phyloP scores from a whole-genome alignment of 1,284 basidiomycete species.

The Xerocomus cyaneibrunnescens region DNA sequence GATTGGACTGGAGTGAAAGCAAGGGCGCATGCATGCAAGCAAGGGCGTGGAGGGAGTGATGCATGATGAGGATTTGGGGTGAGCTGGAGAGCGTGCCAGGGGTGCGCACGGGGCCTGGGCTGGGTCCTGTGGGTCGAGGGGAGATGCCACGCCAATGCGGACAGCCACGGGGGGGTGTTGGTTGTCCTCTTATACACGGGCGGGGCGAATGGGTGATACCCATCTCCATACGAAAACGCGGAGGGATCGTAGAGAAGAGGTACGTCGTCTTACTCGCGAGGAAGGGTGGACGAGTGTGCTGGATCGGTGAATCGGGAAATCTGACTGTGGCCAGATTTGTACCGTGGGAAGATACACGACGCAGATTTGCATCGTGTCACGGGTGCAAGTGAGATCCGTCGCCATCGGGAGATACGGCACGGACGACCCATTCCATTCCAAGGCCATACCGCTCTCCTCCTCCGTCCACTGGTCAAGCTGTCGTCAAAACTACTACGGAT shows the following conservation, averaged over 20 bases:
- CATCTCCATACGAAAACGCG: conserved; percentile 12
- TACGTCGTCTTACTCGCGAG: conserved; percentile 22
- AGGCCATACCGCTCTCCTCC: conserved; percentile 32
- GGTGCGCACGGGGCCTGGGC: conserved; percentile 15
- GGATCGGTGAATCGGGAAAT: conserved; percentile 35
- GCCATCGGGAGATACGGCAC: conserved; percentile 54
- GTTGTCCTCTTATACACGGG: conserved; percentile 22
- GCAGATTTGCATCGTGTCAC: conserved; percentile 37
- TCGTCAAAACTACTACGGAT: neutral
- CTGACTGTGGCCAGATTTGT: conserved; percentile 21
- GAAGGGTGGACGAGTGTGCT: neutral
- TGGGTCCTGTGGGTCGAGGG: conserved; percentile 32
- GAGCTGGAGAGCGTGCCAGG: conserved; percentile 18
- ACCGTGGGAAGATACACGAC: conserved; percentile 30
- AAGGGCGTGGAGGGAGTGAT: conserved; percentile 25
- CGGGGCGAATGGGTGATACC: neutral
- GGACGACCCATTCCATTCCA: conserved; percentile 26
- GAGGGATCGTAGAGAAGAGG: conserved; percentile 12
- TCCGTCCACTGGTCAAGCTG: conserved; percentile 8
- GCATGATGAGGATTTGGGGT: conserved; percentile 28
- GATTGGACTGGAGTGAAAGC: conserved; percentile 10
- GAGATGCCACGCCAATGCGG: conserved; percentile 16
- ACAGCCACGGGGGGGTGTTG: conserved; percentile 22
- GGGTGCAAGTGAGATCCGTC: conserved; percentile 48
- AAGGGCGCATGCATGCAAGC: conserved; percentile 18